Conservation (phyloP, 176 grass and related monocot species). For the Avena sativa region DNA sequence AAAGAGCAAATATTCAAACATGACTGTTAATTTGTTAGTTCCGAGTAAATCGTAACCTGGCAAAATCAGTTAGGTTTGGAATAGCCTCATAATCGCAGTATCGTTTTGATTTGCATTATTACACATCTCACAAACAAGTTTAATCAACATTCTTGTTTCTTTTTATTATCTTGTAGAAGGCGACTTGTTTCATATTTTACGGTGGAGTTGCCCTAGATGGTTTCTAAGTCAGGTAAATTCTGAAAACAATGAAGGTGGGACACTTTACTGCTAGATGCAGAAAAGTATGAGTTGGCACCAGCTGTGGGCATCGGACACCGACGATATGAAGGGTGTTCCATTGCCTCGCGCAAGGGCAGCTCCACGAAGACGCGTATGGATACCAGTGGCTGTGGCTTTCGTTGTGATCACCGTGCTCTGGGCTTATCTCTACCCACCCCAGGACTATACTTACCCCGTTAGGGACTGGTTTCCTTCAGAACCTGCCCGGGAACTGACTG, state of each 20-base stretch:
- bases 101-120: neutral
- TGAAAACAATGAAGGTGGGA: slow-evolving; percentile 6
- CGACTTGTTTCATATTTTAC: neutral
- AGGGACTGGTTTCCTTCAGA: slow-evolving; percentile 77
- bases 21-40: neutral
- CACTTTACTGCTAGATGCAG: neutral
- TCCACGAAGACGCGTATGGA: slow-evolving; percentile 56
- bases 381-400: slow-evolving; percentile 53
- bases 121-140: neutral
- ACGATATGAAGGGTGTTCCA: slow-evolving; percentile 52
- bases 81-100: neutral
- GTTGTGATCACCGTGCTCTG: slow-evolving; percentile 59
- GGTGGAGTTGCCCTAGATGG: neutral
- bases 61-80: neutral
- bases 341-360: slow-evolving; percentile 50
- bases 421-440: slow-evolving; percentile 81
- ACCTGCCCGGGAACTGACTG: slow-evolving; percentile 61
- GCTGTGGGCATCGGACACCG: slow-evolving; percentile 39
- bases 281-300: slow-evolving; percentile 64
- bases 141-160: neutral
- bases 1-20: neutral
- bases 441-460: slow-evolving; percentile 58
- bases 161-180: slow-evolving; percentile 21
- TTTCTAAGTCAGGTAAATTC: neutral
- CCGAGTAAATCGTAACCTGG: neutral